phyloP scores from a whole-genome alignment of 371 early-diverging fungal species.

The Mortierella sp. region DNA sequence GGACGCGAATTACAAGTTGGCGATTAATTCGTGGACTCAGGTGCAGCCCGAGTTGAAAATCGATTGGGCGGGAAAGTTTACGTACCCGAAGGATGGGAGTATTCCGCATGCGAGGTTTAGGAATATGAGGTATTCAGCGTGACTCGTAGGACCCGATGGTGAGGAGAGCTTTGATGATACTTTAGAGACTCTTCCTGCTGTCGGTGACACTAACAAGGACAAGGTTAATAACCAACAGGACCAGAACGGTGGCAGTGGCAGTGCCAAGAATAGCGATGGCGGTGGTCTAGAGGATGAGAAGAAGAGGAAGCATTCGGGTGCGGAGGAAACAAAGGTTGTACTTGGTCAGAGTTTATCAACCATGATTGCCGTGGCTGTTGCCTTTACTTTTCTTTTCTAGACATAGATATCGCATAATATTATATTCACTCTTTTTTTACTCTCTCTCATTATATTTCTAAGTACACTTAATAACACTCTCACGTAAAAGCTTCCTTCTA shows the following conservation, averaged over 20 bases:
- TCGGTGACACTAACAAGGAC: slow-evolving; percentile 1
- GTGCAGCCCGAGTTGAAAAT: slow-evolving; percentile 46
- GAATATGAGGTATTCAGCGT: slow-evolving; percentile 34
- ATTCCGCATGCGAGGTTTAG: slow-evolving; percentile 34
- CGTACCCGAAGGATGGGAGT: slow-evolving; percentile 33
- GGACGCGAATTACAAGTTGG: slow-evolving; percentile 39
- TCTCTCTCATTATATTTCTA: too few species aligned
- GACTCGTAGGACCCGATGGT: not conserved
- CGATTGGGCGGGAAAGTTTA: slow-evolving; percentile 53
- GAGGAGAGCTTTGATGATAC: slow-evolving; percentile 5
- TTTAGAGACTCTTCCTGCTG: not conserved
- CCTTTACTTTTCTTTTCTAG: slow-evolving; percentile 32
- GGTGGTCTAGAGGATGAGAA: not conserved
- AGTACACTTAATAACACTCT: too few species aligned
- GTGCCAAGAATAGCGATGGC: not conserved
- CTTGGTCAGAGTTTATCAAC: slow-evolving; percentile 12
- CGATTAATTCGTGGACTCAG: slow-evolving; percentile 54
- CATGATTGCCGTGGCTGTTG: slow-evolving; percentile 30
- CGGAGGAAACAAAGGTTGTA: slow-evolving; percentile 8
- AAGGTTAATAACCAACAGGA: not conserved
- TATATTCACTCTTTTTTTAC: not conserved
- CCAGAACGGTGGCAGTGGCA: not conserved
- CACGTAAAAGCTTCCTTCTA: too few species aligned
- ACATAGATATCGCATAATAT: not conserved
- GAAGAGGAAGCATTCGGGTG: slow-evolving; percentile 15